Conservation (phyloP, 306 rosid genomes). For the Rubus idaeus region DNA sequence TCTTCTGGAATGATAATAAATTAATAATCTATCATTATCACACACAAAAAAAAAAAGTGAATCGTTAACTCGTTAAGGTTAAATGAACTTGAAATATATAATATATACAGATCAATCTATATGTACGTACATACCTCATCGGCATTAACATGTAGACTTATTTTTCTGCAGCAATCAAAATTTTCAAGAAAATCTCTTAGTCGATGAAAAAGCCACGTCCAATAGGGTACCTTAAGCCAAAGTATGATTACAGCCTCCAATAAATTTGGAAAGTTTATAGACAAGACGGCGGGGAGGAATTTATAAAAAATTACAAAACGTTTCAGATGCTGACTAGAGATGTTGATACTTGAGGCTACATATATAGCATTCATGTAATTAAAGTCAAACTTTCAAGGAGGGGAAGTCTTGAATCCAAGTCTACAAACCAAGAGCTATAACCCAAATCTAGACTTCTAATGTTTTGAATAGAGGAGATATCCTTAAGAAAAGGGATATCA, state of each 20-base stretch:
- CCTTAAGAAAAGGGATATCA: no score
- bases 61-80: no score
- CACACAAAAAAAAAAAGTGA: not conserved
- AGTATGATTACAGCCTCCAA: not conserved
- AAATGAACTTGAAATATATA: not conserved
- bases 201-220: no score
- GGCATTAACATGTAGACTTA: not conserved
- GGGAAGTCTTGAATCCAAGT: not conserved
- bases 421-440: not conserved
- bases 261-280: not conserved
- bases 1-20: not conserved
- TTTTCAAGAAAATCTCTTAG: no score
- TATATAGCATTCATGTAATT: no score
- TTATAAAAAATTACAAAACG: not conserved
- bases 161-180: not conserved
- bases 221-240: no score
- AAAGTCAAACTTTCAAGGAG: not conserved
- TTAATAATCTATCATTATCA: not conserved
- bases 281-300: no score
- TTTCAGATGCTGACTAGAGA: conserved; percentile 1
- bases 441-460: conserved; percentile 1
- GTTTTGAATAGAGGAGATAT: not conserved
- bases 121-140: not conserved
- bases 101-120: no score
- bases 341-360: not conserved